Conservation (phyloP, 2,329 filamentous ascomycete genomes). For the Xylaria hypoxylon region DNA sequence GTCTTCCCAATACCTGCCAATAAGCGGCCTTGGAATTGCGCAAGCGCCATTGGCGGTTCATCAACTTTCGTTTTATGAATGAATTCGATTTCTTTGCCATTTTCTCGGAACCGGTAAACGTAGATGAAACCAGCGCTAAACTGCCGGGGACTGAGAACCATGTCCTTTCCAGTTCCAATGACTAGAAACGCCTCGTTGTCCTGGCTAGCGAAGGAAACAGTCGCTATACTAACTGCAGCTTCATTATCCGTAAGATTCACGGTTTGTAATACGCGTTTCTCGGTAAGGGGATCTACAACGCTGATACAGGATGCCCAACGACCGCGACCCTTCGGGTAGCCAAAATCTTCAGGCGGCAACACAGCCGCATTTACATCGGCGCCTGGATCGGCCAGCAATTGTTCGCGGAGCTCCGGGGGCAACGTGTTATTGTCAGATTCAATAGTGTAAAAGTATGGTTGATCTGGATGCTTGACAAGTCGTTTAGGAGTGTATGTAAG, state of each 20-base stretch:
- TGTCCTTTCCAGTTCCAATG: conserved; percentile 92
- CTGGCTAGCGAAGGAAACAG: conserved; percentile 88
- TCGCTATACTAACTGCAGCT: conserved; percentile 85
- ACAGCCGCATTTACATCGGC: conserved; percentile 78
- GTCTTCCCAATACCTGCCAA: conserved; percentile 86
- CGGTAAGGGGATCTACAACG: conserved; percentile 83
- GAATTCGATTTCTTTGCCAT: conserved; percentile 89
- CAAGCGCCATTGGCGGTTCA: conserved; percentile 86
- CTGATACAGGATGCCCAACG: conserved; percentile 98
- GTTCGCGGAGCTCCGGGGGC: conserved; percentile 79
- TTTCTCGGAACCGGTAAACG: conserved; percentile 88
- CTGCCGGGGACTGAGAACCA: conserved; percentile 80
- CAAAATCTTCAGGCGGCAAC: conserved; percentile 84
- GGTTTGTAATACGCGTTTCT: conserved; percentile 79
- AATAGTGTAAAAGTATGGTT: conserved; percentile 92
- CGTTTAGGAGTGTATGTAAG: conserved; percentile 91
- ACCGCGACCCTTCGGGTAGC: conserved; percentile 83
- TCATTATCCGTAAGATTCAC: conserved; percentile 91
- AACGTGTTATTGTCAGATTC: conserved; percentile 94
- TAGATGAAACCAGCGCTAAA: conserved; percentile 87
- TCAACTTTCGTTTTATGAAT: conserved; percentile 97
- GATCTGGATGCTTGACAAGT: conserved; percentile 87
- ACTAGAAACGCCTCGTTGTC: conserved; percentile 92
- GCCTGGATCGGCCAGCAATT: conserved; percentile 77
- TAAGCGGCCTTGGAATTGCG: conserved; percentile 92